Evolutionary conservation across 1,139 yeast species (phyloP).

Genomic region (Torulaspora globosa): DNA sequence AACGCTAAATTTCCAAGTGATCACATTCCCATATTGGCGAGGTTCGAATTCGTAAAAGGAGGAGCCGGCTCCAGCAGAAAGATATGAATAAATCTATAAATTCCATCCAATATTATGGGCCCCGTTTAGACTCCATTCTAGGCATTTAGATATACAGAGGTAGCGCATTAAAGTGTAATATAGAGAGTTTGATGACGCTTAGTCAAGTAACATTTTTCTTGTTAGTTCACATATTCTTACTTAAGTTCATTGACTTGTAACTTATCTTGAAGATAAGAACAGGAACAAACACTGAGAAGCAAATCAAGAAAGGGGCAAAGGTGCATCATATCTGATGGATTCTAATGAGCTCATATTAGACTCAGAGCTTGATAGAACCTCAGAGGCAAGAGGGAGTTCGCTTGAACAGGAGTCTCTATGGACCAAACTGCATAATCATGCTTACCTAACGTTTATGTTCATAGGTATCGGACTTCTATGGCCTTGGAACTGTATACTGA

Average conservation of each 20-base stretch:
- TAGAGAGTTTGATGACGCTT: conserved; percentile 12
- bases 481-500: conserved; percentile 95
- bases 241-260: background rate
- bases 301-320: background rate
- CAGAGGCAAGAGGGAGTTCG: background rate
- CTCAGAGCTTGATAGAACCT: background rate
- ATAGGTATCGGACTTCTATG: conserved; percentile 78
- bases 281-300: background rate
- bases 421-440: conserved; percentile 34
- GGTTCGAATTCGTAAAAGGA: conserved; percentile 64
- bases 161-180: conserved; percentile 12
- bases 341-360: conserved; percentile 2
- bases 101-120: conserved; percentile 3
- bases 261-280: background rate
- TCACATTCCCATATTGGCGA: conserved; percentile 79
- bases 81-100: conserved; percentile 18
- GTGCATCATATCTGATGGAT: background rate
- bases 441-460: conserved; percentile 60
- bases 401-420: conserved; percentile 12
- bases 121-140: background rate
- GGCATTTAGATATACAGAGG: conserved; percentile 5
- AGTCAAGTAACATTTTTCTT: background rate
- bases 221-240: background rate
- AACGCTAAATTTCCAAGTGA: conserved; percentile 93
- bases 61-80: conserved; percentile 35